Percentiles rank a stretch among this genome's conserved stretches.
Evolutionary conservation across 371 early-diverging fungal species (phyloP).

Genomic region (Sanchytrium tribonematis): DNA sequence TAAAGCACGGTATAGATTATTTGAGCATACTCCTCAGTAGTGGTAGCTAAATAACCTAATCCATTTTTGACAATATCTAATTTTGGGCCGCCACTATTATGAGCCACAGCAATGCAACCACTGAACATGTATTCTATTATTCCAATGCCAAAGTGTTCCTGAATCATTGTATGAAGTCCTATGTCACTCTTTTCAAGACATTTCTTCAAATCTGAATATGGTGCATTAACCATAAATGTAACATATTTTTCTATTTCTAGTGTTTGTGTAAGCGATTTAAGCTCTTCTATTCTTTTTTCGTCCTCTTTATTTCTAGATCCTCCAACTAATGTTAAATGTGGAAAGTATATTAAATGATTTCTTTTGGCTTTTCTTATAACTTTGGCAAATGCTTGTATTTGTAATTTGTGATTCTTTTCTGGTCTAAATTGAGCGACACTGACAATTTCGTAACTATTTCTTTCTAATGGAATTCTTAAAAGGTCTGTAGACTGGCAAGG

Average conservation of each 20-base stretch:
- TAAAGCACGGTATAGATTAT: no score
- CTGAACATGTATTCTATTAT: constrained; percentile 79
- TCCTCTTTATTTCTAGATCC: constrained; percentile 57
- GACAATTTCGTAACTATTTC: constrained; percentile 28
- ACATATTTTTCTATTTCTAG: constrained; percentile 36
- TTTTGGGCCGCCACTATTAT: constrained; percentile 77
- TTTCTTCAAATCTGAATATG: constrained; percentile 28
- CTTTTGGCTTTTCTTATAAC: constrained; percentile 2
- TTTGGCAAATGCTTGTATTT: constrained; percentile 36
- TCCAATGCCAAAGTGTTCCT: constrained; percentile 92
- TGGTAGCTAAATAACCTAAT: constrained; percentile 3
- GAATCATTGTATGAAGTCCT: constrained; percentile 78
- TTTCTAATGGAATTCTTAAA: constrained; percentile 16
- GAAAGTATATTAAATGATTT: constrained; percentile 13
- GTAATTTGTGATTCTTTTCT: constrained; percentile 66
- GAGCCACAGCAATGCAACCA: constrained; percentile 60
- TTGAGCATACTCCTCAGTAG: constrained; percentile 1
- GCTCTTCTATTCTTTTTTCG: constrained; percentile 27
- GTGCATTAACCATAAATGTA: constrained; percentile 47
- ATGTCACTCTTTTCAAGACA: constrained; percentile 29
- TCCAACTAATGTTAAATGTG: constrained; percentile 31
- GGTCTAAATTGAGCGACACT: constrained; percentile 84
- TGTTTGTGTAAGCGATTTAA: constrained; percentile 18
- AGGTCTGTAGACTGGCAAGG: constrained; percentile 60
- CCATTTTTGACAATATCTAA: constrained; percentile 78